A percentile compares a stretch with the other conserved stretches of the same genome.
These are phyloP conservation scores for Erigeron philadelphicus DNA, from an alignment of 140 eudicot species.

Conservation along the genomic window DNA sequence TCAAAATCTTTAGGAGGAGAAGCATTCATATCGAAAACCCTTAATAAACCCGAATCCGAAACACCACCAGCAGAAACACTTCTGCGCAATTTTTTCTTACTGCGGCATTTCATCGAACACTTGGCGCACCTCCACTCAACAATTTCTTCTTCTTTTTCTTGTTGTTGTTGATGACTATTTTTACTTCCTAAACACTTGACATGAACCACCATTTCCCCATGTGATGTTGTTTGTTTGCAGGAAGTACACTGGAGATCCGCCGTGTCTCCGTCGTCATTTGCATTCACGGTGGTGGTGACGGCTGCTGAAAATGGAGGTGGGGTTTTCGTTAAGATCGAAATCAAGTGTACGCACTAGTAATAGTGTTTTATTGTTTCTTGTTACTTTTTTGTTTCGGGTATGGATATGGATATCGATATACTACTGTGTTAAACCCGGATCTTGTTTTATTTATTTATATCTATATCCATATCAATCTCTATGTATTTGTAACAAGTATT, in stretches of 20 bases:
- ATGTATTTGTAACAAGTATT: no score
- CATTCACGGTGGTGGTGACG: conserved; percentile 4
- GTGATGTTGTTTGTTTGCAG: conserved; percentile 8
- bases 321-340: conserved; percentile 63
- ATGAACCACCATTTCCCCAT: conserved; percentile 31
- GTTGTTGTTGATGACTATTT: neutral
- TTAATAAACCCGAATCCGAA: conserved; percentile 28
- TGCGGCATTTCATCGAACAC: conserved; percentile 39
- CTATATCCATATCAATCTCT: no score
- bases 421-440: conserved; percentile 17
- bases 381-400: conserved; percentile 12
- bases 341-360: conserved; percentile 9
- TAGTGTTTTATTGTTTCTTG: conserved; percentile 18
- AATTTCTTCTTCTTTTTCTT: neutral
- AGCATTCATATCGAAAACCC: conserved; percentile 60
- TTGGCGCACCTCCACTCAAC: conserved; percentile 43
- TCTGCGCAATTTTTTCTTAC: conserved; percentile 15
- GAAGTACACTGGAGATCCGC: conserved; percentile 26
- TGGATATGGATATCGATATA: conserved; percentile 22
- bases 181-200: conserved; percentile 24
- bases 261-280: conserved; percentile 18
- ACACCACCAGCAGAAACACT: conserved; percentile 15
- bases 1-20: conserved; percentile 35
- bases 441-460: no score
- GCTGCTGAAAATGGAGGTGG: conserved; percentile 38